phyloP scores from a whole-genome alignment of 192 early-diverging fungal species.

The Podila verticillata region DNA sequence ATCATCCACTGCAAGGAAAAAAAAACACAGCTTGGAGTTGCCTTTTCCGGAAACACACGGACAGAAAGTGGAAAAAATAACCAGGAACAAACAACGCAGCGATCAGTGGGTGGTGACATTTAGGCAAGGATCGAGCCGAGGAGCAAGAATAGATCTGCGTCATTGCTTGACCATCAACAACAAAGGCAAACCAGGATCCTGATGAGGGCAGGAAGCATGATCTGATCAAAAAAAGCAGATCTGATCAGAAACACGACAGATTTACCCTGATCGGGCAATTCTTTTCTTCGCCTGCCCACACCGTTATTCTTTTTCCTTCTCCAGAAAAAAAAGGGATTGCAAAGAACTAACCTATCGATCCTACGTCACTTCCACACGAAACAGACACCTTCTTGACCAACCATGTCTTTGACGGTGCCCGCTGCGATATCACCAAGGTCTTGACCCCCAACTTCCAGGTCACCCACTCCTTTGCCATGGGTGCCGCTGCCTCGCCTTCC shows the following conservation, averaged over 20 bases:
- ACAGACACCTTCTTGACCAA: slow-evolving; percentile 84
- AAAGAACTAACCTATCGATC: neutral
- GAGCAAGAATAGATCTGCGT: neutral
- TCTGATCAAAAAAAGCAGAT: slow-evolving; percentile 4
- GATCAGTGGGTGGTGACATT: neutral
- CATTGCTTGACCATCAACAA: slow-evolving; percentile 3
- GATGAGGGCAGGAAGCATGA: neutral
- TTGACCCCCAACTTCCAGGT: slow-evolving; percentile 95
- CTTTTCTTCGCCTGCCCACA: neutral
- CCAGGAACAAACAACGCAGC: neutral
- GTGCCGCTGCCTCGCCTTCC: slow-evolving; percentile 79
- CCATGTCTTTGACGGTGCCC: slow-evolving; percentile 94
- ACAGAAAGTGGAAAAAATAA: neutral
- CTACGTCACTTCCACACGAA: neutral
- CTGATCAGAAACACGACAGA: neutral
- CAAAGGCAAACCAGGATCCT: no score
- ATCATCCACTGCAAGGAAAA: neutral
- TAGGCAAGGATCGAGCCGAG: neutral
- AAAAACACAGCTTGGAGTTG: no score
- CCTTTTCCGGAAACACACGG: neutral
- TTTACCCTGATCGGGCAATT: neutral
- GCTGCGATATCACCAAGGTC: slow-evolving; percentile 93
- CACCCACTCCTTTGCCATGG: slow-evolving; percentile 91
- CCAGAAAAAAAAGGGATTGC: neutral
- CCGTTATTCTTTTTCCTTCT: slow-evolving; percentile 4